These are phyloP conservation scores for Colletotrichum chlorophyti DNA, from an alignment of 2,329 filamentous ascomycete species.

Conservation along the genomic window DNA sequence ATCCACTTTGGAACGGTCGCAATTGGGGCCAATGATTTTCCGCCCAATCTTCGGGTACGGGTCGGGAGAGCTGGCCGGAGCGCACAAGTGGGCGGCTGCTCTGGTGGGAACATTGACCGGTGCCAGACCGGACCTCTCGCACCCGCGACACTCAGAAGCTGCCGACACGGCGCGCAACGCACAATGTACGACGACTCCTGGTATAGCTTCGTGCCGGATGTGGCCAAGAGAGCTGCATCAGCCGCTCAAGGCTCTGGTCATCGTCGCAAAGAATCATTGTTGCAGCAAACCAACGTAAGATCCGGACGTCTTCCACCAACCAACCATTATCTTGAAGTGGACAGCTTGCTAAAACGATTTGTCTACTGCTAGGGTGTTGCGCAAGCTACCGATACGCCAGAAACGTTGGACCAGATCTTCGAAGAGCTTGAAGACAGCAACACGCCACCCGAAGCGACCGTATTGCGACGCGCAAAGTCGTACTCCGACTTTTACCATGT, in stretches of 20 bases:
- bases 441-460: slow-evolving; percentile 70
- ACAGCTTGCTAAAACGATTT: slow-evolving; percentile 22
- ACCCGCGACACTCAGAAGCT: neutral
- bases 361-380: slow-evolving; percentile 54
- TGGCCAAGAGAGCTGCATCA: slow-evolving; percentile 55
- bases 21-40: slow-evolving; percentile 27
- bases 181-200: slow-evolving; percentile 84
- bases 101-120: slow-evolving; percentile 8
- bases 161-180: neutral
- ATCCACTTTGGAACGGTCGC: slow-evolving; percentile 8
- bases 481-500: slow-evolving; percentile 79
- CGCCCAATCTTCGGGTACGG: slow-evolving; percentile 10
- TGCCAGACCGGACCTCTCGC: slow-evolving; percentile 8
- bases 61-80: slow-evolving; percentile 9
- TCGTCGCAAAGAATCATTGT: slow-evolving; percentile 71
- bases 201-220: slow-evolving; percentile 78
- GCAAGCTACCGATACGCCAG: slow-evolving; percentile 56
- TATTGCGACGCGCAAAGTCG: slow-evolving; percentile 74
- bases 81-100: neutral
- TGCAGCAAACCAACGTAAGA: slow-evolving; percentile 70
- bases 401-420: slow-evolving; percentile 63
- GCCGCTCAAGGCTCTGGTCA: slow-evolving; percentile 58
- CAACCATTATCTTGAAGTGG: slow-evolving; percentile 30
- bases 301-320: neutral
- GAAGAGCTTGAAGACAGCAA: slow-evolving; percentile 63